These are phyloP conservation scores for Pleoardoris graminearum DNA, from an alignment of 2,329 filamentous ascomycete species.

Conservation along the genomic window DNA sequence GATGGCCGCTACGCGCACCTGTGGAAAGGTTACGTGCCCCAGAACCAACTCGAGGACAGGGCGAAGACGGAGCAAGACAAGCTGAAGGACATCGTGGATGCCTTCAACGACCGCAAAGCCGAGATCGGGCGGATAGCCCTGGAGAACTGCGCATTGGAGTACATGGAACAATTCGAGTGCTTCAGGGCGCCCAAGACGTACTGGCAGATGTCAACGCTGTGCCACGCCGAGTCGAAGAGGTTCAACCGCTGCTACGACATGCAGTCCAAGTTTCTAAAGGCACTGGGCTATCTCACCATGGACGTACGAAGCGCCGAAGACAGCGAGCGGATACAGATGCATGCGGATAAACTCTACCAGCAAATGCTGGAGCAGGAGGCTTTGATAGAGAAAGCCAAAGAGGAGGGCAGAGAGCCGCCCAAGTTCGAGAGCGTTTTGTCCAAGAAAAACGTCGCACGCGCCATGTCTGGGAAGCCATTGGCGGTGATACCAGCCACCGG, in stretches of 20 bases:
- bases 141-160: constrained; percentile 91
- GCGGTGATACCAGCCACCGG: constrained; percentile 9
- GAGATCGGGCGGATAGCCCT: constrained; percentile 79
- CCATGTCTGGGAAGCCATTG: constrained; percentile 25
- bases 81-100: constrained; percentile 76
- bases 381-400: constrained; percentile 69
- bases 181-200: constrained; percentile 69
- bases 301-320: constrained; percentile 69
- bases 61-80: constrained; percentile 78
- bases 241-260: constrained; percentile 89
- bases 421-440: constrained; percentile 62
- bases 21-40: constrained; percentile 88
- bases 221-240: constrained; percentile 71
- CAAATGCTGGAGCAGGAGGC: constrained; percentile 82
- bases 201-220: constrained; percentile 75
- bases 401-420: constrained; percentile 57
- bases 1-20: constrained; percentile 81
- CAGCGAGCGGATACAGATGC: constrained; percentile 86
- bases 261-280: constrained; percentile 89
- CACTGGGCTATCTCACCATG: constrained; percentile 79
- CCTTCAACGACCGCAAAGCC: constrained; percentile 79
- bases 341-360: constrained; percentile 88
- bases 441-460: constrained; percentile 35
- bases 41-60: constrained; percentile 68
- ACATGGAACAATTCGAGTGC: constrained; percentile 80